These are phyloP conservation scores for Apiospora pterosperma DNA, from an alignment of 2,329 filamentous ascomycete genomes.

Conservation along the genomic window DNA sequence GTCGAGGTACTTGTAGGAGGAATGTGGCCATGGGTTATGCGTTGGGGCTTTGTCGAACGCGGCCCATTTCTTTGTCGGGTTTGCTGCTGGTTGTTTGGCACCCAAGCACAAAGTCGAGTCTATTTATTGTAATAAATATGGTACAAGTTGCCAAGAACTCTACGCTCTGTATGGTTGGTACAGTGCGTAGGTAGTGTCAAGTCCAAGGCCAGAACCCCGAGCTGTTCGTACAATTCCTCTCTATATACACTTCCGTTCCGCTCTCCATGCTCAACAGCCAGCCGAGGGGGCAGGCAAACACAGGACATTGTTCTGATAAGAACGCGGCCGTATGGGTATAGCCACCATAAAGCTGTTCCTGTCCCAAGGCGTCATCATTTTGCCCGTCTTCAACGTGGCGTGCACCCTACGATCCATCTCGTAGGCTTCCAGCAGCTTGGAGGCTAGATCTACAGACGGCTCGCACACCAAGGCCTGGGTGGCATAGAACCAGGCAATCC, in stretches of 20 bases:
- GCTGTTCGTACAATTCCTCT: neutral
- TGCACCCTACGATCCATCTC: conserved; percentile 22
- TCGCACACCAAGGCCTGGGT: conserved; percentile 8
- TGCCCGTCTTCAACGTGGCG: conserved; percentile 13
- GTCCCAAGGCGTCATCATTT: conserved; percentile 10
- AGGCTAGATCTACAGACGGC: conserved; percentile 12
- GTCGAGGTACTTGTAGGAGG: neutral
- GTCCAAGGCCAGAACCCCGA: neutral
- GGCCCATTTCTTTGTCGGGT: neutral
- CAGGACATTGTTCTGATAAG: neutral
- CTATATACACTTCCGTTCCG: neutral
- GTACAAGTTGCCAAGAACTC: neutral
- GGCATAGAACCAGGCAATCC: conserved; percentile 14
- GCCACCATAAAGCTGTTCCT: conserved; percentile 18
- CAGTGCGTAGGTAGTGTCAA: neutral
- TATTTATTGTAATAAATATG: neutral
- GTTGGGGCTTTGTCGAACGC: neutral
- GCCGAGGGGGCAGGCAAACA: neutral
- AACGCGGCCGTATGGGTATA: conserved; percentile 14
- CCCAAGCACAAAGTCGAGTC: neutral
- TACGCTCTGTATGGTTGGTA: neutral
- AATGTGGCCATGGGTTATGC: neutral
- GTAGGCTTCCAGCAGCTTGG: conserved; percentile 23
- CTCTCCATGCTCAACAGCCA: neutral
- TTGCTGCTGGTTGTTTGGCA: neutral